phyloP scores from a whole-genome alignment of 352 stramenopile genomes.

The Phytophthora constricta region DNA sequence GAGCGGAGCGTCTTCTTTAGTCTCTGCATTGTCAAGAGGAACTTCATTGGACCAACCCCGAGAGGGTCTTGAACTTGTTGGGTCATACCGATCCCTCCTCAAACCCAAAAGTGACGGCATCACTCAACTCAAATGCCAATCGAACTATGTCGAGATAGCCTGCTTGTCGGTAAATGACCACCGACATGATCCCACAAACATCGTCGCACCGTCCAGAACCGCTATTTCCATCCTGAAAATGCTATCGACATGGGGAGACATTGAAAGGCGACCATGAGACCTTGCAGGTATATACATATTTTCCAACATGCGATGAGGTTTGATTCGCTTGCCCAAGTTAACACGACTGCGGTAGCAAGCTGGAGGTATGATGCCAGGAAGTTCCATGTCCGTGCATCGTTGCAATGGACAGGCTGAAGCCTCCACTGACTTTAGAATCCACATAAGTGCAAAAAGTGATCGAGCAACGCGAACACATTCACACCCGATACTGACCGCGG shows the following conservation, averaged over 20 bases:
- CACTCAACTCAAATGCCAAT: conserved; percentile 22
- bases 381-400: too few relatives aligned
- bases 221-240: conserved; percentile 21
- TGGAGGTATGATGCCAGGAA: too few relatives aligned
- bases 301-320: too few relatives aligned
- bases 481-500: too few relatives aligned
- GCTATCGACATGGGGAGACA: not conserved
- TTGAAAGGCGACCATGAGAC: conserved; percentile 15
- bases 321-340: too few relatives aligned
- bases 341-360: too few relatives aligned
- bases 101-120: conserved; percentile 36
- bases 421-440: not conserved
- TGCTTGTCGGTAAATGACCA: not conserved
- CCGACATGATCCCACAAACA: conserved; percentile 23
- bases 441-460: too few relatives aligned
- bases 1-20: conserved; percentile 24
- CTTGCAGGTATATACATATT: conserved; percentile 15
- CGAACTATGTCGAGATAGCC: conserved; percentile 15
- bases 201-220: not conserved
- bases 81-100: conserved; percentile 20
- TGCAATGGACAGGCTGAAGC: not conserved
- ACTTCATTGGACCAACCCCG: conserved; percentile 32
- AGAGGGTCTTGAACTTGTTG: conserved; percentile 19
- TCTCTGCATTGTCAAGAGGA: conserved; percentile 20
- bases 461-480: too few relatives aligned